Evolutionary conservation across 2,329 filamentous ascomycete species (phyloP).

Genomic region (Colletotrichum sansevieriae): DNA sequence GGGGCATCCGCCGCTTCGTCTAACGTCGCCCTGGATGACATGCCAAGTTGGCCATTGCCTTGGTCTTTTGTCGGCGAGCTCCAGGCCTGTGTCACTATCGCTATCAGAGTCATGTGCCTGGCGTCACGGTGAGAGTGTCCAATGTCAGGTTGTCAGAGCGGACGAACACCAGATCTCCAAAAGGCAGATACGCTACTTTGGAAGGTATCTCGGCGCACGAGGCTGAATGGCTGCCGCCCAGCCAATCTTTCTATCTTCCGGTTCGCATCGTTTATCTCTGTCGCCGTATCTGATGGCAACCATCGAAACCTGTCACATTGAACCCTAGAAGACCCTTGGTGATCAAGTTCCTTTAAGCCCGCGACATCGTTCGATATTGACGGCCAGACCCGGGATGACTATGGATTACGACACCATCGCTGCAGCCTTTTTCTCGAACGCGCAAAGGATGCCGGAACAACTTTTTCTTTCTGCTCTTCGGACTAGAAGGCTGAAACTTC

Average conservation of each 20-base stretch:
- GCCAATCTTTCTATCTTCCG: slow-evolving; percentile 19
- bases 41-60: slow-evolving; percentile 21
- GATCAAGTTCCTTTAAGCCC: slow-evolving; percentile 5
- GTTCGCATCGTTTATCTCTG: slow-evolving; percentile 18
- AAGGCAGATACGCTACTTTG: slow-evolving; percentile 3
- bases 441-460: slow-evolving; percentile 10
- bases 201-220: slow-evolving; percentile 17
- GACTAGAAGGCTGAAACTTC: slow-evolving; percentile 38
- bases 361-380: slow-evolving; percentile 28
- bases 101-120: slow-evolving; percentile 4
- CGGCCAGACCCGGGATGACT: slow-evolving; percentile 20
- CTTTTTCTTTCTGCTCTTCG: slow-evolving; percentile 21
- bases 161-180: not conserved
- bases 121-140: not conserved
- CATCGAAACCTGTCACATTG: not conserved
- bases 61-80: slow-evolving; percentile 22
- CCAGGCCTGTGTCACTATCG: slow-evolving; percentile 12
- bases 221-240: slow-evolving; percentile 8
- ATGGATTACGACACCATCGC: slow-evolving; percentile 15
- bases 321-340: slow-evolving; percentile 6
- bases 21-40: slow-evolving; percentile 10
- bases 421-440: slow-evolving; percentile 8
- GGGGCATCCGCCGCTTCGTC: slow-evolving; percentile 28
- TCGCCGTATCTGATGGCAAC: slow-evolving; percentile 31
- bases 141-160: not conserved